Percentiles rank a stretch among this genome's conserved stretches.
phyloP scores from a whole-genome alignment of 371 early-diverging fungal genomes.

The Fennellomyces sp. region DNA sequence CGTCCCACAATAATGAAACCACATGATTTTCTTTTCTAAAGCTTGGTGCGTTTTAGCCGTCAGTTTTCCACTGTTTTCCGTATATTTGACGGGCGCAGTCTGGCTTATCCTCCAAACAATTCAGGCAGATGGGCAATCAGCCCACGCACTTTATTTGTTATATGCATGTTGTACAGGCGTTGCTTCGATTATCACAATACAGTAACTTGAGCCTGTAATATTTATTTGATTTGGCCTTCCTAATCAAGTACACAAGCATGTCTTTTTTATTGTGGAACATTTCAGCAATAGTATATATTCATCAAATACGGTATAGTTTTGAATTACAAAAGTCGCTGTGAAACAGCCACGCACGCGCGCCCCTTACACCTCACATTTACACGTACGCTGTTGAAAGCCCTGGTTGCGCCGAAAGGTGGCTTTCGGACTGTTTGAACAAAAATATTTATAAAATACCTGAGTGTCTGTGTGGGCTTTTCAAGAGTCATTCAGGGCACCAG shows the following conservation, averaged over 20 bases:
- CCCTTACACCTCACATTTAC: no score
- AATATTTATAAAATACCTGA: no score
- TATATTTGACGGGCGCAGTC: neutral
- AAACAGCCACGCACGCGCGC: no score
- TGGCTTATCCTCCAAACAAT: neutral
- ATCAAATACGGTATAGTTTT: neutral
- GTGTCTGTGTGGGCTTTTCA: no score
- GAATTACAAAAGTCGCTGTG: neutral
- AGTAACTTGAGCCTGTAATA: no score
- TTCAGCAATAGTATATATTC: neutral
- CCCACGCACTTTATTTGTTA: neutral
- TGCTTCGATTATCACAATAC: no score
- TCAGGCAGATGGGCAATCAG: neutral
- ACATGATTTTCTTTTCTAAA: neutral
- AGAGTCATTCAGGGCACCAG: no score
- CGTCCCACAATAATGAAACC: no score
- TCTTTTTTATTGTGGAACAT: slow-evolving; percentile 8
- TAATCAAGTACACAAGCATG: slow-evolving; percentile 1
- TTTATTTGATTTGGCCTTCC: neutral
- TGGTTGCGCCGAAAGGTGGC: no score
- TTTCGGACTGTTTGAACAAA: no score
- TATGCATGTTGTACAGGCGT: neutral
- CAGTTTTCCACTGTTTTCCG: neutral
- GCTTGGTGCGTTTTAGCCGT: no score
- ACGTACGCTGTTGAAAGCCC: no score